Conservation (phyloP, 164 flowering plant genomes). For the Brasenia schreberi region DNA sequence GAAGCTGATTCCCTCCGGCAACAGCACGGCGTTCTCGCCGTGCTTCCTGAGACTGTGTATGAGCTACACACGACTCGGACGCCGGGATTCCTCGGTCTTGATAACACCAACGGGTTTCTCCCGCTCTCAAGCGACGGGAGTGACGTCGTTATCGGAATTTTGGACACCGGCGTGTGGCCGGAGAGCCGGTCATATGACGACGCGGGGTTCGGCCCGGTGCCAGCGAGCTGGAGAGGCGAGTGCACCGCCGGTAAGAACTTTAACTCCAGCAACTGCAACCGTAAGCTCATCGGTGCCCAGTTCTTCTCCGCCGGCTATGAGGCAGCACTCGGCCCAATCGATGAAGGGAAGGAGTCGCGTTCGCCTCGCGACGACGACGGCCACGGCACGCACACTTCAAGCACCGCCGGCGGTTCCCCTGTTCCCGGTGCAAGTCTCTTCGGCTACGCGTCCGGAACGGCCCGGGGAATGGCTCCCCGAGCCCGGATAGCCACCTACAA, state of each 20-base stretch:
- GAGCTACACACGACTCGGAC: constrained; percentile 86
- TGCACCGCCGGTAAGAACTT: constrained; percentile 48
- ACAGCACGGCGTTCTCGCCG: constrained; percentile 41
- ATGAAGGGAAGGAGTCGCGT: constrained; percentile 48
- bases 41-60: constrained; percentile 44
- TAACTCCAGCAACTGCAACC: constrained; percentile 37
- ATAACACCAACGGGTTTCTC: constrained; percentile 9
- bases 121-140: constrained; percentile 25
- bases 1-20: constrained; percentile 37
- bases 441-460: constrained; percentile 68
- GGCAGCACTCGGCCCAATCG: constrained; percentile 47
- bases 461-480: constrained; percentile 73
- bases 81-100: constrained; percentile 76
- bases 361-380: constrained; percentile 90
- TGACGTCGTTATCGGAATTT: constrained; percentile 63
- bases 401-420: constrained; percentile 68
- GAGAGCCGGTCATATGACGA: constrained; percentile 57
- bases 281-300: constrained; percentile 76
- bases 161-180: constrained; percentile 93
- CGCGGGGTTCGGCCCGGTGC: constrained; percentile 55
- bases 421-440: constrained; percentile 56
- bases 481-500: constrained; percentile 78
- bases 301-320: constrained; percentile 65
- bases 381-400: constrained; percentile 85
- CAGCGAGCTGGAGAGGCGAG: constrained; percentile 55